Percentiles rank a stretch among this genome's conserved stretches.
Conservation (phyloP, 257 asterid genomes). For the Cordia subcordata region DNA sequence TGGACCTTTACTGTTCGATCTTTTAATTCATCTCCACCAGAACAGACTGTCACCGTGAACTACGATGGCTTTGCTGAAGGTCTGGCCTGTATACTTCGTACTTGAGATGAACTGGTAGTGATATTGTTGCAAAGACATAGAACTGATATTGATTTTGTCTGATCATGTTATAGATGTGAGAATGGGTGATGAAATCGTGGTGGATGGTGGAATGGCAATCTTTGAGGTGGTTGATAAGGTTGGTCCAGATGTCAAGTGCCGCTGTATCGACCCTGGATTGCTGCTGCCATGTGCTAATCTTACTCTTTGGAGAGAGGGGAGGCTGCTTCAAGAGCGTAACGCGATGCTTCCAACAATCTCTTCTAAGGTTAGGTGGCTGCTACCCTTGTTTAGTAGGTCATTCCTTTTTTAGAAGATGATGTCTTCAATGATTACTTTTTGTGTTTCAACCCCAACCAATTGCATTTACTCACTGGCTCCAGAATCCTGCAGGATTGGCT, state of each 20-base stretch:
- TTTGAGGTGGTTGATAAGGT: slow-evolving; percentile 92
- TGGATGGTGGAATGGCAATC: slow-evolving; percentile 74
- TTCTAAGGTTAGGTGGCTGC: background rate
- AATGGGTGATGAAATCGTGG: background rate
- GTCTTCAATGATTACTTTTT: background rate
- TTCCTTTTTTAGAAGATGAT: too few relatives aligned
- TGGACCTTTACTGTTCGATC: slow-evolving; percentile 8
- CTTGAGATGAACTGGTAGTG: too few relatives aligned
- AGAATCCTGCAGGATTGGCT: slow-evolving; percentile 68
- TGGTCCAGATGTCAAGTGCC: slow-evolving; percentile 96
- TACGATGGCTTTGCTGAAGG: slow-evolving; percentile 26
- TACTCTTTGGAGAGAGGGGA: background rate
- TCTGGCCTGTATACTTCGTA: slow-evolving; percentile 3
- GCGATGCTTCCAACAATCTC: background rate
- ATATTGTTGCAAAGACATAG: too few relatives aligned
- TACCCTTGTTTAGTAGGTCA: background rate
- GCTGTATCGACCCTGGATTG: slow-evolving; percentile 53
- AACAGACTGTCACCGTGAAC: background rate
- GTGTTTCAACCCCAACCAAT: background rate
- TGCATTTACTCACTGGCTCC: too few relatives aligned
- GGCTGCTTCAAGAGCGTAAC: background rate
- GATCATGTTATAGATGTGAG: slow-evolving; percentile 18
- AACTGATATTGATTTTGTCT: background rate
- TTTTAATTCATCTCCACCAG: background rate
- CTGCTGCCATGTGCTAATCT: background rate